Evolutionary conservation across 305 asterid genomes (phyloP), one percentile per base, ranked within the genome.

Genomic region (Fraxinus xanthoxyloides): DNA sequence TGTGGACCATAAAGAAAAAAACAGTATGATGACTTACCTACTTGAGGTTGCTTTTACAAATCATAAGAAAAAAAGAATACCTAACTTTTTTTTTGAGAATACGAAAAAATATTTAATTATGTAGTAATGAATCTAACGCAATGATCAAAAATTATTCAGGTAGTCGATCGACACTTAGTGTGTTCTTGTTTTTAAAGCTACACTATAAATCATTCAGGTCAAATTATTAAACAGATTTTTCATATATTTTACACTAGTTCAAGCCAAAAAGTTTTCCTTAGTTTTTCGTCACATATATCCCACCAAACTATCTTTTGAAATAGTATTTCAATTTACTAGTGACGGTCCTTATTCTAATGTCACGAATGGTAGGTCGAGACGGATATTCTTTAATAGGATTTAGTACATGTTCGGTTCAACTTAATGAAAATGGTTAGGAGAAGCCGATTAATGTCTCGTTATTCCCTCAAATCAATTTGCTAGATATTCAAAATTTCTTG

Each of bases 1-100:
- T 51, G 83, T 86, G 83, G 88, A 78, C 88, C 84, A 80, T 10
- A 38, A 77, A 48, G 36, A 31, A 1, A 26, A 26, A 74, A 80
- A 3, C 31, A 80, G 26, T 31, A 79, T 40, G 69, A 76, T 72
- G 72, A 82, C 79, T 70, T 48, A 76, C 59, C 63, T 73, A 78
- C 17, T 54, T 72, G 30, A 31, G 46, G 54, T 78, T 78, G 72
- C 80, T 59, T 75, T 43, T 79, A 74, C 40, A 73, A 19, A 72
- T 78, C 26, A 43, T 59, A 72, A 75, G 79, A 73, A 56, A 10
- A 48, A 34, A 70, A 0, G 70, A 70, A 70, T 2, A 21, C 54
- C 43, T 28, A 51, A 36, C 76, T 28, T 28, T 28, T 28, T 28
- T 70, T 32, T 61, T 61, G 9, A 19, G 28, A 23, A 61, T 21